phyloP scores from a whole-genome alignment of 164 flowering plant genomes.

The Malania oleifera region DNA sequence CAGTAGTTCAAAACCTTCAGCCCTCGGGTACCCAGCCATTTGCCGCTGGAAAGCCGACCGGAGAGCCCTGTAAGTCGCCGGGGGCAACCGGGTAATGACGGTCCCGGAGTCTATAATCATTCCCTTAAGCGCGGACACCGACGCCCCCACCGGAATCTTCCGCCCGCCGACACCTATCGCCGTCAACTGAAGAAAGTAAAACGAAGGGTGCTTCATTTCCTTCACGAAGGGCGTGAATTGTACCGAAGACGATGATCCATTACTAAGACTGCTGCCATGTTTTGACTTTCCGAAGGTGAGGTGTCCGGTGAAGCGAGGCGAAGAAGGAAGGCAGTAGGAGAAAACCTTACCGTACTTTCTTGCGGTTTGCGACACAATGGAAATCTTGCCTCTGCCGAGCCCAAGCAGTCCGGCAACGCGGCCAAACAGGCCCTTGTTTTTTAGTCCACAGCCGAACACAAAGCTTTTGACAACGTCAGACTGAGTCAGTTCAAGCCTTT shows the following conservation, averaged over 20 bases:
- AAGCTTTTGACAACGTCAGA: conserved; percentile 17
- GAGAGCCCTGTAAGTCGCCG: conserved; percentile 26
- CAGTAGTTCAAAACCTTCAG: no score
- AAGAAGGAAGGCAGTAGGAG: conserved; percentile 53
- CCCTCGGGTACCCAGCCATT: conserved; percentile 26
- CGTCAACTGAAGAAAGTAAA: conserved; percentile 31
- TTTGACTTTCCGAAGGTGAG: conserved; percentile 29
- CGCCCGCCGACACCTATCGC: conserved; percentile 29
- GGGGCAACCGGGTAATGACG: conserved; percentile 43
- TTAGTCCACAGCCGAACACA: conserved; percentile 47
- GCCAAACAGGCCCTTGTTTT: conserved; percentile 48
- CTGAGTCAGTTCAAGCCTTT: conserved; percentile 24
- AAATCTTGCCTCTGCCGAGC: conserved; percentile 36
- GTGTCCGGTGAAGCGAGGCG: conserved; percentile 16
- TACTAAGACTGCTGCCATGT: no score
- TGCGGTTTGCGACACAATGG: conserved; percentile 32
- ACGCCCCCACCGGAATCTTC: neutral
- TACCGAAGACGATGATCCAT: neutral
- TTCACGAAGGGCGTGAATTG: conserved; percentile 42
- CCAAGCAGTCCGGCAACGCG: conserved; percentile 44
- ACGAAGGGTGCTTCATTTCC: conserved; percentile 16
- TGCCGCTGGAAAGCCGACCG: conserved; percentile 18
- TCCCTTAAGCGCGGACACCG: neutral
- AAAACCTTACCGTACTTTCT: conserved; percentile 31
- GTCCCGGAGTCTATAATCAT: conserved; percentile 61